phyloP scores from a whole-genome alignment of 1,139 yeast species.

The Saccharomyces hybrid region DNA sequence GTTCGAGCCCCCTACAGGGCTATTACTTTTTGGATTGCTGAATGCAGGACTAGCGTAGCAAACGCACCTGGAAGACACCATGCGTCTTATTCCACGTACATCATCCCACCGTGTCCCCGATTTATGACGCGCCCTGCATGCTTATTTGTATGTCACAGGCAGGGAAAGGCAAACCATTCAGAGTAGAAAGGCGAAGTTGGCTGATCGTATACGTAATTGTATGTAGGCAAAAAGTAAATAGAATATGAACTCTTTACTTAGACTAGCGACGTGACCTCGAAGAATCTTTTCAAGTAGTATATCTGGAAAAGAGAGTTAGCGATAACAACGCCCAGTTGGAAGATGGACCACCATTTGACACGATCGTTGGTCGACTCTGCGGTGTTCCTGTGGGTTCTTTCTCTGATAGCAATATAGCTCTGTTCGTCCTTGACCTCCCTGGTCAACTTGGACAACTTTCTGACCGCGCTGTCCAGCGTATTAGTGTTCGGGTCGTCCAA shows the following conservation, averaged over 20 bases:
- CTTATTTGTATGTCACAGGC: too few relatives aligned
- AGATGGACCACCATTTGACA: constrained; percentile 96
- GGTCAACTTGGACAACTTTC: constrained; percentile 66
- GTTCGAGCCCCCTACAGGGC: constrained; percentile 43
- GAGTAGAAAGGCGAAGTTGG: too few relatives aligned
- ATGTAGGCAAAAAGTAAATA: not conserved
- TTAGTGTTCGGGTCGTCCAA: constrained; percentile 75
- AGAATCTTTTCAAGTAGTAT: constrained; percentile 86
- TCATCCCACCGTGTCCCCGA: too few relatives aligned
- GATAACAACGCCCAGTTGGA: constrained; percentile 81
- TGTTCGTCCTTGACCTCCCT: constrained; percentile 89
- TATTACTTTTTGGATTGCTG: too few relatives aligned
- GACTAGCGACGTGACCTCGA: constrained; percentile 87
- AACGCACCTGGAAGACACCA: too few relatives aligned
- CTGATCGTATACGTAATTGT: not conserved
- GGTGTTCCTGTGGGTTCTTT: constrained; percentile 95
- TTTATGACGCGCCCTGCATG: too few relatives aligned
- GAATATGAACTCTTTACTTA: constrained; percentile 30
- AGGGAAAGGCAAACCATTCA: too few relatives aligned
- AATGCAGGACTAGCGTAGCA: too few relatives aligned
- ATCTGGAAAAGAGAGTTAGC: constrained; percentile 88
- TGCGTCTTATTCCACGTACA: too few relatives aligned
- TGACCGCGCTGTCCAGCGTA: constrained; percentile 79
- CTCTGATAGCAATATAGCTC: constrained; percentile 88
- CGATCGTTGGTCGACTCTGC: constrained; percentile 96